Conservation (phyloP, 208 protist species). For the Acanthamoeba sp. region DNA sequence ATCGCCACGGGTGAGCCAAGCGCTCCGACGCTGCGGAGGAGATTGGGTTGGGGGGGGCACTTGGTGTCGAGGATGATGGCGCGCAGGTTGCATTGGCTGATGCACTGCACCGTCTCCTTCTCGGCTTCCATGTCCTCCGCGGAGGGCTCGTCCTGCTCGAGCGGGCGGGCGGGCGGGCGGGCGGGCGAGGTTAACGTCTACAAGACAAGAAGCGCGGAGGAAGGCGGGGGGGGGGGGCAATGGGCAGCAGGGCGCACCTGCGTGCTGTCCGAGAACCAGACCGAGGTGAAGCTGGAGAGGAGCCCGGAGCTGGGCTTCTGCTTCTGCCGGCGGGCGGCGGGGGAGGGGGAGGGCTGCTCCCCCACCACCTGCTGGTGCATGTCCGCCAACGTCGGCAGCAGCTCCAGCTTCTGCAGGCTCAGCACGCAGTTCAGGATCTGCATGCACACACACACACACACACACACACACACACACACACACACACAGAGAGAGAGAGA, state of each 20-base stretch:
- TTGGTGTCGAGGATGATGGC: conserved; percentile 25
- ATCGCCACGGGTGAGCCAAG: no score
- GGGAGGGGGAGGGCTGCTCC: neutral
- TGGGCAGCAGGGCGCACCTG: no score
- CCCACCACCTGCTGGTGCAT: conserved; percentile 45
- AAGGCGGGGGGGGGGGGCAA: neutral
- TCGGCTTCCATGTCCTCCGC: conserved; percentile 55
- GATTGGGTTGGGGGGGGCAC: neutral
- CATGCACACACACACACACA: no score
- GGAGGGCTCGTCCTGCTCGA: conserved; percentile 16
- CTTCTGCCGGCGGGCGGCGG: neutral
- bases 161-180: no score
- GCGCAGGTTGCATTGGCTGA: conserved; percentile 16
- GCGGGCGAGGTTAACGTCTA: no score
- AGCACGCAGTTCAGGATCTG: conserved; percentile 60
- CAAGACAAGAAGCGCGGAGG: no score
- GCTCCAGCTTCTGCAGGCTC: conserved; percentile 31
- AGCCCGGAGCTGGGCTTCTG: conserved; percentile 11
- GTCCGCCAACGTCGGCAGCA: conserved; percentile 9
- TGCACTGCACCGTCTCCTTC: conserved; percentile 38
- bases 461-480: no score
- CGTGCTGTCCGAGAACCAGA: neutral
- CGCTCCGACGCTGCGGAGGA: no score
- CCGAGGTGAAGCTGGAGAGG: conserved; percentile 25
- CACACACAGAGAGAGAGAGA: no score